Percentiles rank a stretch among this genome's conserved stretches.
Conservation (phyloP, 306 rosid species). For the Sicyos baderoa region DNA sequence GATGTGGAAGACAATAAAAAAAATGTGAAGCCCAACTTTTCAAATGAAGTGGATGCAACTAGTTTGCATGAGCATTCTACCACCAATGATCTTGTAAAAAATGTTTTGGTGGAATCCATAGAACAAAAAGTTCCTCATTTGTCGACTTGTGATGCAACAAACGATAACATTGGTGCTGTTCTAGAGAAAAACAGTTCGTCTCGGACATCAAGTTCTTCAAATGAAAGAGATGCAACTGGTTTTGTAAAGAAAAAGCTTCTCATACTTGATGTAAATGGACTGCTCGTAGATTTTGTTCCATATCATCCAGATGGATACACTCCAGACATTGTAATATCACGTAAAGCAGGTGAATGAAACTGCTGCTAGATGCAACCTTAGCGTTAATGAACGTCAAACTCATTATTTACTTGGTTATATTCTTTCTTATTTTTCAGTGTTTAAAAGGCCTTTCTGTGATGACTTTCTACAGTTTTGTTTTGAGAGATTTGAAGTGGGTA, state of each 20-base stretch:
- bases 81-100: too few species aligned
- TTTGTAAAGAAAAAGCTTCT: conserved; percentile 64
- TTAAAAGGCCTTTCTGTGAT: conserved; percentile 78
- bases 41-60: too few species aligned
- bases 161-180: too few species aligned
- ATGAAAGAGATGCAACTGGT: conserved; percentile 18
- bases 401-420: conserved; percentile 18
- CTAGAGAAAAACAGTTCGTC: too few species aligned
- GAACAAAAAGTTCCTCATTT: too few species aligned
- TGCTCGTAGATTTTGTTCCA: conserved; percentile 66
- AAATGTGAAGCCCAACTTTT: too few species aligned
- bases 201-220: not conserved
- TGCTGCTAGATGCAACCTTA: conserved; percentile 3
- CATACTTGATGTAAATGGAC: conserved; percentile 81
- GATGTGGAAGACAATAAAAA: too few species aligned
- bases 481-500: conserved; percentile 68
- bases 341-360: conserved; percentile 45
- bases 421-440: conserved; percentile 40
- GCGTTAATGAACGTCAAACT: conserved; percentile 4
- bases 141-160: too few species aligned
- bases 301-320: conserved; percentile 19
- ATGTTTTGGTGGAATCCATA: too few species aligned
- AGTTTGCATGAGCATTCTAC: too few species aligned
- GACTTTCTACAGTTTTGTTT: conserved; percentile 76
- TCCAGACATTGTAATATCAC: conserved; percentile 32